Conservation (phyloP, 768 basidiomycete genomes). For the Boletales sp. region DNA sequence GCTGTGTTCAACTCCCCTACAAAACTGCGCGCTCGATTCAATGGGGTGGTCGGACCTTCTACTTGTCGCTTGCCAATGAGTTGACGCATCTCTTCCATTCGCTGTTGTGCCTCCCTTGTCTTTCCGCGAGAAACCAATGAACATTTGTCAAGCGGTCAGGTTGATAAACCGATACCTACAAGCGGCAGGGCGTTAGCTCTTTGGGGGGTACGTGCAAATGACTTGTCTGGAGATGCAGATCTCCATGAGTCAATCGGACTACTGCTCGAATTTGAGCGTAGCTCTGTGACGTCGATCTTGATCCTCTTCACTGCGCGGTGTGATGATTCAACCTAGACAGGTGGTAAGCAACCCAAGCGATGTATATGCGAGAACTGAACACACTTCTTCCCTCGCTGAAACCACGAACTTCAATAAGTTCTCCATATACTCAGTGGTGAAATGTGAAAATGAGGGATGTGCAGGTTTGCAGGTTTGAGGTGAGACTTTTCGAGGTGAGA, state of each 20-base stretch:
- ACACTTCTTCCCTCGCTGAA: constrained; percentile 65
- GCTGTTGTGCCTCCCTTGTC: constrained; percentile 73
- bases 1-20: constrained; percentile 21
- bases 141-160: constrained; percentile 2
- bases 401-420: constrained; percentile 46
- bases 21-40: constrained; percentile 42
- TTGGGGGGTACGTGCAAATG: constrained; percentile 43
- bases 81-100: constrained; percentile 81
- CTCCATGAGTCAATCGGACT: constrained; percentile 37
- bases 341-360: constrained; percentile 1
- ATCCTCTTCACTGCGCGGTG: constrained; percentile 72
- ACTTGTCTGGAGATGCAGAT: constrained; percentile 59
- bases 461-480: constrained; percentile 45
- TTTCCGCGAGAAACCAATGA: constrained; percentile 34
- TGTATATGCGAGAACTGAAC: neutral
- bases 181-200: constrained; percentile 36
- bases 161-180: constrained; percentile 31
- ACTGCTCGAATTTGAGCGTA: constrained; percentile 16
- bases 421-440: constrained; percentile 39
- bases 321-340: constrained; percentile 62
- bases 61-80: constrained; percentile 60
- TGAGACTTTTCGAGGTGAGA: constrained; percentile 53
- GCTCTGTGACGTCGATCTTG: constrained; percentile 59
- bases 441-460: constrained; percentile 19
- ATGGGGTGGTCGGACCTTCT: constrained; percentile 43